Evolutionary conservation across 2,329 filamentous ascomycete genomes (phyloP), one percentile per base, ranked within the genome.

Genomic region (Ceratocystis huliohia): DNA sequence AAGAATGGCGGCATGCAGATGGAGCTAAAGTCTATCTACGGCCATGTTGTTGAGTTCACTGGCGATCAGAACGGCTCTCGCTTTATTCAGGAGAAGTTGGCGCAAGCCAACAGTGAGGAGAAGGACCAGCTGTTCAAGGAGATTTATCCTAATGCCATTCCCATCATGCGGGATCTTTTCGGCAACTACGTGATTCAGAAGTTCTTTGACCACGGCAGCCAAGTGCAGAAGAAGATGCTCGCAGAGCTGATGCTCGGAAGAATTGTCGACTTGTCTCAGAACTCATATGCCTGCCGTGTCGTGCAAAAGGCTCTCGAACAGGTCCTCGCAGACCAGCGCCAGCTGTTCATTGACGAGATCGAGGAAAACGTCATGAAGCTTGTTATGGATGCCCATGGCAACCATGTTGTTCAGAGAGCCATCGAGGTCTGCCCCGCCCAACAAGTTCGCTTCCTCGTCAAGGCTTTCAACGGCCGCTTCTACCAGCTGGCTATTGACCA

Each of bases 131-230:
- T 97, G 0, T 97, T 96, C 78, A 80, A 82, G 0, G 94, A 97
- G 75, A 91, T 99, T 59, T 83, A 89, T 71, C 84, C 86, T 0
- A 94, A 99, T 70, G 85, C 88, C 1, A 76, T 96, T 37, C 91
- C 93, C 72, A 79, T 99, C 61, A 96, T 96, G 91, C 93, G 88
- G 59, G 94, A 97, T 74, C 88, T 97, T 0, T 99, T 96, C 73
- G 94, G 94, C 65, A 99, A 99, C 75, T 99, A 97, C 73, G 94
- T 99, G 45, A 92, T 97, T 48, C 94, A 99, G 73, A 97, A 96
- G 74, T 87, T 97, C 73, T 96, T 97, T 69, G 93, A 97, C 74
- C 91, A 97, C 74, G 93, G 94, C 48, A 95, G 91, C 71, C 92
- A 96, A 75, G 83, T 87, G 0, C 94, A 99, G 77, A 99, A 99